Conservation (phyloP, 768 basidiomycete species). For the Phylloporus sp. region DNA sequence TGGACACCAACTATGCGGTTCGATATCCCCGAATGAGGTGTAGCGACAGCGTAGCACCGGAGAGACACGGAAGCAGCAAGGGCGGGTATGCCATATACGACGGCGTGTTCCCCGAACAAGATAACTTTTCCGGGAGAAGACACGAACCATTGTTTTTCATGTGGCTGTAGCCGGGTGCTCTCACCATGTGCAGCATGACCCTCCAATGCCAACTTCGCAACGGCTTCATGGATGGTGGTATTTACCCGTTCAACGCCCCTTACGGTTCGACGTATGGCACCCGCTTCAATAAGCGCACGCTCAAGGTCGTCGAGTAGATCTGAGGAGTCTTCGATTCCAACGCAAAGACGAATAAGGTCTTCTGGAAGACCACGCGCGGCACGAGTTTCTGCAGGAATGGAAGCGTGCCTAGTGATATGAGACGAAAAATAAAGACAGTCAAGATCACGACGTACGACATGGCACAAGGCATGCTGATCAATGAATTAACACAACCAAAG, state of each 20-base stretch:
- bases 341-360: slow-evolving; percentile 95
- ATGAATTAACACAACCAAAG: slow-evolving; percentile 95
- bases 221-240: slow-evolving; percentile 56
- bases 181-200: slow-evolving; percentile 16
- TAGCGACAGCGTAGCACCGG: slow-evolving; percentile 85
- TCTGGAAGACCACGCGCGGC: slow-evolving; percentile 98
- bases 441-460: slow-evolving; percentile 81
- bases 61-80: slow-evolving; percentile 94
- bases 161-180: slow-evolving; percentile 6
- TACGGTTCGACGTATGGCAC: slow-evolving; percentile 67
- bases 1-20: slow-evolving; percentile 54
- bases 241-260: slow-evolving; percentile 38
- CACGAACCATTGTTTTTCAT: slow-evolving; percentile 71
- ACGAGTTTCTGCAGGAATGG: slow-evolving; percentile 92
- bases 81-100: slow-evolving; percentile 97
- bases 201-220: slow-evolving; percentile 58
- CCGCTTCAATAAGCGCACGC: slow-evolving; percentile 85
- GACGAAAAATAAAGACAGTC: not conserved
- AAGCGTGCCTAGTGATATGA: slow-evolving; percentile 69
- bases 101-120: slow-evolving; percentile 97
- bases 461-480: slow-evolving; percentile 98
- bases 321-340: slow-evolving; percentile 93
- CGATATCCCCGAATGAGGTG: slow-evolving; percentile 58
- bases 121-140: slow-evolving; percentile 98
- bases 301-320: slow-evolving; percentile 96